Evolutionary conservation across 2,329 filamentous ascomycete genomes (phyloP).

Genomic region (Colletotrichum ledebouriae): DNA sequence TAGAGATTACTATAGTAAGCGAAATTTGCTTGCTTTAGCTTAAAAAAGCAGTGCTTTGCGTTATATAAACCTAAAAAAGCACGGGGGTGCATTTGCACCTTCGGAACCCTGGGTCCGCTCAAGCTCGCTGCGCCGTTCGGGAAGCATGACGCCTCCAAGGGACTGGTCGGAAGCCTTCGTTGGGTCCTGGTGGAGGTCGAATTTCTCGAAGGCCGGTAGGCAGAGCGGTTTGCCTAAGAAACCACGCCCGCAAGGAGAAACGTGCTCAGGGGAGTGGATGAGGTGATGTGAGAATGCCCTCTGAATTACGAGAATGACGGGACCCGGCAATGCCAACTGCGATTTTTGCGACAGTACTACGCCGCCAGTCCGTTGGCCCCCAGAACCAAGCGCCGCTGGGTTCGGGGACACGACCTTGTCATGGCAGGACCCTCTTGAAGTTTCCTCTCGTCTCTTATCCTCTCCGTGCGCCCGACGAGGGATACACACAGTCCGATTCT

Average conservation of each 20-base stretch:
- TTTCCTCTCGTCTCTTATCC: background rate
- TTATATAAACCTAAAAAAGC: too few relatives aligned
- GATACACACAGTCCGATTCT: background rate
- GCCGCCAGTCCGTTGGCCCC: background rate
- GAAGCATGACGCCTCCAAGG: conserved; percentile 36
- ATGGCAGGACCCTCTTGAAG: too few relatives aligned
- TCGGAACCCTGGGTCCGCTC: too few relatives aligned
- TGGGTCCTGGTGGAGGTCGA: background rate
- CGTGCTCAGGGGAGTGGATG: too few relatives aligned
- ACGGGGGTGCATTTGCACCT: too few relatives aligned
- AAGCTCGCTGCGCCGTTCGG: conserved; percentile 36
- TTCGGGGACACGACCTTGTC: background rate
- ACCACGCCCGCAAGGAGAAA: background rate
- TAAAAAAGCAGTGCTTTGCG: too few relatives aligned
- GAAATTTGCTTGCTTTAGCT: too few relatives aligned
- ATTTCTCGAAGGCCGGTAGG: background rate
- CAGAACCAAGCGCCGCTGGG: background rate
- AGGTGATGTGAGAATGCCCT: too few relatives aligned
- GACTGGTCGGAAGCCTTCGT: conserved; percentile 8
- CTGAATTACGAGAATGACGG: background rate
- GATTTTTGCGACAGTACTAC: too few relatives aligned
- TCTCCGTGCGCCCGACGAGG: background rate
- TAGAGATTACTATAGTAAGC: too few relatives aligned
- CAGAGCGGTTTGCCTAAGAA: background rate
- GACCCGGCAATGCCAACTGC: background rate